These are phyloP conservation scores for Cystobasidiaceae sp. DNA, from an alignment of 1,284 basidiomycete species.

Conservation along the genomic window DNA sequence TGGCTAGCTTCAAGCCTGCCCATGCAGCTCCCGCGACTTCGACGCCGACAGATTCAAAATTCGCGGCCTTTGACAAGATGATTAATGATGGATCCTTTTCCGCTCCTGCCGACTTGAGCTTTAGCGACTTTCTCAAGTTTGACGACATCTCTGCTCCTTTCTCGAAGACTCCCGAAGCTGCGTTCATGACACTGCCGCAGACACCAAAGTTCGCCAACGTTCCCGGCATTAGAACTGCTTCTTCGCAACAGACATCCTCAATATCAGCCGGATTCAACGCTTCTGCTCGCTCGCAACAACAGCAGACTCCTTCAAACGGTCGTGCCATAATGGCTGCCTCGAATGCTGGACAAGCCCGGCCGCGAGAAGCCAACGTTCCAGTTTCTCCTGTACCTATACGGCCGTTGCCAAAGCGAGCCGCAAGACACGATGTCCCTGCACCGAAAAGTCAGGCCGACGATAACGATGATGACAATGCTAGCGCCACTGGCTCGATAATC, in stretches of 20 bases:
- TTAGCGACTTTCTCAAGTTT: neutral
- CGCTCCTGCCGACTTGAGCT: neutral
- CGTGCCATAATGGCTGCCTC: neutral
- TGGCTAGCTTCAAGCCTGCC: no score
- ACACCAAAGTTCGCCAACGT: neutral
- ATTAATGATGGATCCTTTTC: neutral
- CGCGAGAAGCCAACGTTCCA: no score
- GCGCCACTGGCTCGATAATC: neutral
- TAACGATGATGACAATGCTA: no score
- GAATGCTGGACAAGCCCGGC: neutral
- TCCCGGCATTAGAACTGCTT: neutral
- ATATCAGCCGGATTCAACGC: no score
- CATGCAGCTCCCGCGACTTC: no score
- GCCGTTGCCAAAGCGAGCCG: neutral
- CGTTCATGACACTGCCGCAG: constrained; percentile 1
- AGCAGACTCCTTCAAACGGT: no score
- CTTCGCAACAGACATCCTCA: neutral
- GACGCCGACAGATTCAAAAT: no score
- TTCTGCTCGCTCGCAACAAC: no score
- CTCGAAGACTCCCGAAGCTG: neutral
- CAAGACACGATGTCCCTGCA: no score
- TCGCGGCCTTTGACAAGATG: no score
- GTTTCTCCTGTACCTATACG: no score
- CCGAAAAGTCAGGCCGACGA: no score
- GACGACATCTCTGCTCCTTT: neutral